phyloP scores from a whole-genome alignment of 305 asterid species.

The Lippia alba region DNA sequence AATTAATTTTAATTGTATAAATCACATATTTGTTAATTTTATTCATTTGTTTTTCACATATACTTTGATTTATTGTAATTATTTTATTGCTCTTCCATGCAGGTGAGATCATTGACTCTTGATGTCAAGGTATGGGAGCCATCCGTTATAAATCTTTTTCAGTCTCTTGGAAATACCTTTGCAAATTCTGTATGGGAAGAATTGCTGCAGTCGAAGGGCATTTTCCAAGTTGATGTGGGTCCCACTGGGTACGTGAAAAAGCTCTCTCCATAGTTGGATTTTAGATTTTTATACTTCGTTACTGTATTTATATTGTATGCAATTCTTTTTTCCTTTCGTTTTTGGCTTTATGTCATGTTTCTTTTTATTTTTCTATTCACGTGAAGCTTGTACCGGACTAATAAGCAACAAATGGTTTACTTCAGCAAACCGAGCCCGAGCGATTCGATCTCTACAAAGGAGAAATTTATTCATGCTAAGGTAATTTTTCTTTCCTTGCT shows the following conservation, averaged over 20 bases:
- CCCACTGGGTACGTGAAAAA: constrained; percentile 60
- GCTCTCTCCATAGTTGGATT: constrained; percentile 30
- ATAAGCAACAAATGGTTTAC: constrained; percentile 66
- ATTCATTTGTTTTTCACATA: too few species aligned
- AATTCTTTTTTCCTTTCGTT: constrained; percentile 5
- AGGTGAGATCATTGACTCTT: constrained; percentile 98
- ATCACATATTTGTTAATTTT: too few species aligned
- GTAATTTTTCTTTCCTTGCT: constrained; percentile 43
- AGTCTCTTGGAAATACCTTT: constrained; percentile 87
- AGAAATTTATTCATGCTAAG: constrained; percentile 95
- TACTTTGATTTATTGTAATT: constrained; percentile 2
- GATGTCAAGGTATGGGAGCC: constrained; percentile 99
- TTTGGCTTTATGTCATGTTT: constrained; percentile 27
- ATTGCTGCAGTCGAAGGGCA: constrained; percentile 76
- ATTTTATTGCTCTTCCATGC: constrained; percentile 35
- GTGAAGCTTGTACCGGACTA: constrained; percentile 75
- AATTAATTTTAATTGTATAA: too few species aligned
- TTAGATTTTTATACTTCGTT: constrained; percentile 6
- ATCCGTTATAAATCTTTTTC: constrained; percentile 89
- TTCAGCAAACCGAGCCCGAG: constrained; percentile 81
- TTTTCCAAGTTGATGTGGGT: constrained; percentile 70
- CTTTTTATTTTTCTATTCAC: constrained; percentile 26
- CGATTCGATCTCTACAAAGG: constrained; percentile 86
- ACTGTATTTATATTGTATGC: background rate
- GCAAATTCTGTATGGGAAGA: constrained; percentile 98